Conservation (phyloP, 306 rosid genomes). For the Crataegus laevigata region DNA sequence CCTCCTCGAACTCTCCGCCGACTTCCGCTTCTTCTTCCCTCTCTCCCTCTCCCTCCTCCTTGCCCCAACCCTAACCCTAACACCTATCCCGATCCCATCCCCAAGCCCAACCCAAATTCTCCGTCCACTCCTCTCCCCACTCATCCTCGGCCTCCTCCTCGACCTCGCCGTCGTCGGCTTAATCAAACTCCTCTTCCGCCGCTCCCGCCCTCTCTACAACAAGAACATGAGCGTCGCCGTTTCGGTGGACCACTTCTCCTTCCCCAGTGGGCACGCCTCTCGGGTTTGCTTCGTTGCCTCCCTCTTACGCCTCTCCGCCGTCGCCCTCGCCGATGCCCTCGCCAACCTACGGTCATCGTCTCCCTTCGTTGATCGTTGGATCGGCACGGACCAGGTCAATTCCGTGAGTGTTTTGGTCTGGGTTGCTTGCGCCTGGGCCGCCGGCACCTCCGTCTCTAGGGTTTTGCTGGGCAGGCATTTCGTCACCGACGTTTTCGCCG, state of each 20-base stretch:
- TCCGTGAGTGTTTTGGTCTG: constrained; percentile 15
- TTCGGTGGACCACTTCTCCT: constrained; percentile 59
- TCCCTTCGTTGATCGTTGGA: constrained; percentile 17
- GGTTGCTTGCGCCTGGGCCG: constrained; percentile 48
- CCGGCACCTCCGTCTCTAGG: constrained; percentile 46
- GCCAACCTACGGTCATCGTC: constrained; percentile 16
- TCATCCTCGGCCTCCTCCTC: constrained; percentile 58
- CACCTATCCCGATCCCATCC: too few species aligned
- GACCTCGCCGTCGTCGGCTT: constrained; percentile 51
- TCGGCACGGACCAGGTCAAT: constrained; percentile 14
- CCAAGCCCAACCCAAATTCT: constrained; percentile 24
- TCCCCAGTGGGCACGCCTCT: constrained; percentile 76
- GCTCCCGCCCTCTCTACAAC: constrained; percentile 63
- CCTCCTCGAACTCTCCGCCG: constrained; percentile 15
- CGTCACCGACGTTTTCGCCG: constrained; percentile 36
- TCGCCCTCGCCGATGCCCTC: constrained; percentile 6
- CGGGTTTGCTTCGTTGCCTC: constrained; percentile 64
- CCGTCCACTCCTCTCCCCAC: constrained; percentile 36
- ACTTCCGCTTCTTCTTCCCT: constrained; percentile 13
- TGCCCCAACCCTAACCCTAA: too few species aligned
- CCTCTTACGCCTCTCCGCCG: constrained; percentile 33
- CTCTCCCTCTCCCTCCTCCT: constrained; percentile 22
- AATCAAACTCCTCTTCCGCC: constrained; percentile 46
- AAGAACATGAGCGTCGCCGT: constrained; percentile 50
- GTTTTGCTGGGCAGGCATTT: constrained; percentile 71